These are phyloP conservation scores for Auriscalpium microsporum DNA, from an alignment of 768 basidiomycete species.

Conservation along the genomic window DNA sequence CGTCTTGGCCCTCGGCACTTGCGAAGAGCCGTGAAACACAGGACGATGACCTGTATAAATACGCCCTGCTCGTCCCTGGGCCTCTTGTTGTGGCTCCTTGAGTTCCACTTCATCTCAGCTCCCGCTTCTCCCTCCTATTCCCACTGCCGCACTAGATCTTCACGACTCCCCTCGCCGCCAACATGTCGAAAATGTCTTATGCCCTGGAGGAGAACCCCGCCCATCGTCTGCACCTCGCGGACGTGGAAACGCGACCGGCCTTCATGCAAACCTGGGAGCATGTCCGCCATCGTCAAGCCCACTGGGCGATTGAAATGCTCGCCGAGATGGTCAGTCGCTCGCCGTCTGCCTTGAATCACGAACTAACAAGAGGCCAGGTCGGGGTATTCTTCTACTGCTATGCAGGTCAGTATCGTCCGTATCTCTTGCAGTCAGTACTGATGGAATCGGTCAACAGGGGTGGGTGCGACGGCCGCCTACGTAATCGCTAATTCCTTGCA, in stretches of 20 bases:
- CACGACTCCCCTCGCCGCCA: not conserved
- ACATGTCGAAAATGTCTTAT: too few species aligned
- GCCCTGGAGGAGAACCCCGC: not conserved
- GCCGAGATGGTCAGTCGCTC: slow-evolving; percentile 45
- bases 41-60: too few species aligned
- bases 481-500: slow-evolving; percentile 21
- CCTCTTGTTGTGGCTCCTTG: too few species aligned
- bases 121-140: not conserved
- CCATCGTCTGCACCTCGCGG: slow-evolving; percentile 30
- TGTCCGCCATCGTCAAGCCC: slow-evolving; percentile 29
- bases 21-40: too few species aligned
- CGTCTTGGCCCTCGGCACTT: too few species aligned
- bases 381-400: slow-evolving; percentile 13
- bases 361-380: not conserved
- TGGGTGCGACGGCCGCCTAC: slow-evolving; percentile 27
- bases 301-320: slow-evolving; percentile 49
- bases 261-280: slow-evolving; percentile 44
- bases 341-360: not conserved
- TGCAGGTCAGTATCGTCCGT: slow-evolving; percentile 2
- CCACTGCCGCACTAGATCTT: not conserved
- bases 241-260: slow-evolving; percentile 31
- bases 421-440: not conserved
- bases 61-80: too few species aligned
- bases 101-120: too few species aligned
- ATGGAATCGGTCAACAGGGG: slow-evolving; percentile 13